Evolutionary conservation across 257 asterid genomes (phyloP).

Genomic region (Hygrophila difformis): DNA sequence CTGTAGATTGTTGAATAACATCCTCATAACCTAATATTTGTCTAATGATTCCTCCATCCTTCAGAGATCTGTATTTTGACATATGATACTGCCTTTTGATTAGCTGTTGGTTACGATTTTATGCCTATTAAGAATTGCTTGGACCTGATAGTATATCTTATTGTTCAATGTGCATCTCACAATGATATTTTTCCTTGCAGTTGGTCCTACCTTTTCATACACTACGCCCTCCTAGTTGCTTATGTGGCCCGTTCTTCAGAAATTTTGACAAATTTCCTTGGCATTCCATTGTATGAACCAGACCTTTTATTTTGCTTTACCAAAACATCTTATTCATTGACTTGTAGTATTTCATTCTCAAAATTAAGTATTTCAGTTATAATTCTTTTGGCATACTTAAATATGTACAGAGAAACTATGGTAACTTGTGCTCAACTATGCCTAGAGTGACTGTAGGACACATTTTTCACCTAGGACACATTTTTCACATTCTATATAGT

Average conservation of each 20-base stretch:
- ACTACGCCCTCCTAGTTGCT: slow-evolving; percentile 92
- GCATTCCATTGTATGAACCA: slow-evolving; percentile 59
- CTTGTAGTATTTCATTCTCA: slow-evolving; percentile 1
- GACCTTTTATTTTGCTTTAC: slow-evolving; percentile 5
- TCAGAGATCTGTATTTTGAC: slow-evolving; percentile 6
- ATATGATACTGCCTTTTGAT: neutral
- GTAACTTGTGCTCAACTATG: neutral
- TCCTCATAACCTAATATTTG: neutral
- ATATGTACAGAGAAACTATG: neutral
- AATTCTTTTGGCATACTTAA: neutral
- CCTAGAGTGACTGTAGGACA: slow-evolving; percentile 2
- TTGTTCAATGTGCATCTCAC: slow-evolving; percentile 18
- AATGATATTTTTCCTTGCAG: slow-evolving; percentile 35
- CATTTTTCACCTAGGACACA: neutral
- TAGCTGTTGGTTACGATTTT: slow-evolving; percentile 6
- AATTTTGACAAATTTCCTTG: slow-evolving; percentile 69
- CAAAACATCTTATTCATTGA: slow-evolving; percentile 8
- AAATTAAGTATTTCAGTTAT: neutral
- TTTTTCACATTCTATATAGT: neutral
- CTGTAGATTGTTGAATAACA: neutral
- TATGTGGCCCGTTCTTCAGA: slow-evolving; percentile 94
- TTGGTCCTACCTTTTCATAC: slow-evolving; percentile 91
- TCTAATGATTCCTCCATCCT: slow-evolving; percentile 4
- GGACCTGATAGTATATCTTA: neutral
- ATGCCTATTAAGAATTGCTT: neutral